Base-by-base conservation (phyloP, 176 grass and related monocot genomes). In the Oryza officinalis region DNA sequence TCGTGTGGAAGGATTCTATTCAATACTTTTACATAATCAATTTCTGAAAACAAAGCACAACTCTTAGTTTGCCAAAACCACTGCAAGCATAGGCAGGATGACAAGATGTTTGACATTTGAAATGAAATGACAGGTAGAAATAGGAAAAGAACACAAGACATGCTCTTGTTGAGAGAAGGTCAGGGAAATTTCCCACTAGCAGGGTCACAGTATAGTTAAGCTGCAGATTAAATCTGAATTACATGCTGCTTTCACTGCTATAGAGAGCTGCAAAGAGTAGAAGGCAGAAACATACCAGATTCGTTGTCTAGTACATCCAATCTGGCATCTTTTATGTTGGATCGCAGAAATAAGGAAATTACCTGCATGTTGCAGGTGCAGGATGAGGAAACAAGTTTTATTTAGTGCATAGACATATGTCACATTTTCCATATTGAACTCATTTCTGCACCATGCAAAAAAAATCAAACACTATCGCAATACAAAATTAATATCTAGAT, bases 11-110 rank as follows among this genome's bases (percentile, higher is more conserved):
- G 91, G 44, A 92, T 88, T 93, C 83, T 95, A 67, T 98, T 98
- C 81, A 95, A 77, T 65, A 98, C 96, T 83, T 80, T 93, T 72
- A 93, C 93, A 90, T 95, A 95, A 91, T 95, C 93, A 45, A 98
- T 95, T 91, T 98, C 96, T 98, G 90, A 8, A 85, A 38, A 85
- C 10, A 41, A 44, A n/a, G 5, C 38, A 73, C 35, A 59, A 18
- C 13, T 50, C 15, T 81, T 57, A 81, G 35, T 77, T n/a, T 73
- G 47, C 31, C 32, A 66, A 12, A 84, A 79, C 0, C 6, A 33
- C 37, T 84, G 23, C 44, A 84, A 71, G 33, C 46, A 45, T 81
- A 32, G 8, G 28, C 22, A 76, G 69, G 60, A 85, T 74, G 75
- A 0, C 69, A 71, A 66, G 1, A 22, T 54, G 50, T 37, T 25